phyloP scores from a whole-genome alignment of 768 basidiomycete genomes.

The Tulasnella calospora region DNA sequence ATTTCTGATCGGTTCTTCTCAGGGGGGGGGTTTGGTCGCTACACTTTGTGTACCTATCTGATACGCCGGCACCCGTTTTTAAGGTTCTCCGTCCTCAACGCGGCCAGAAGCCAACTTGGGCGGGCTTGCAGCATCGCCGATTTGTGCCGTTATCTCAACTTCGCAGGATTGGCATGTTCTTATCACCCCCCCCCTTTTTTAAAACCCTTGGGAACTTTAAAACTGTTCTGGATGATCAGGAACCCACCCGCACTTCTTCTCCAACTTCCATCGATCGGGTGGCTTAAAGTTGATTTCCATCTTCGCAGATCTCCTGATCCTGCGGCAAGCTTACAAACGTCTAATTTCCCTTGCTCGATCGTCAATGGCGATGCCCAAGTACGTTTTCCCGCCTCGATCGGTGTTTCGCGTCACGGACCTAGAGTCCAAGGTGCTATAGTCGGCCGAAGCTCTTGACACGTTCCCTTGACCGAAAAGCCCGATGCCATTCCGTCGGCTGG shows the following conservation, averaged over 20 bases:
- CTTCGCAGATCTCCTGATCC: conserved; percentile 5
- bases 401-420: background rate
- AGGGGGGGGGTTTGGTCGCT: background rate
- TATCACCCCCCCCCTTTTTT: background rate
- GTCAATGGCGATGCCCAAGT: background rate
- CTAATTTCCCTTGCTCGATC: background rate
- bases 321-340: background rate
- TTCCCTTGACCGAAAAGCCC: background rate
- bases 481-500: background rate
- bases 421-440: background rate
- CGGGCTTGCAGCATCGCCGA: background rate
- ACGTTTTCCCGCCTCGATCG: background rate
- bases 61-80: background rate
- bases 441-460: background rate
- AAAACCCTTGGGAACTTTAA: background rate
- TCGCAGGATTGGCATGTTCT: background rate
- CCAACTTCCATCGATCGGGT: background rate
- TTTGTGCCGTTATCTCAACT: background rate
- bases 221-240: background rate
- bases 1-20: background rate
- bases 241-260: background rate
- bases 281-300: background rate
- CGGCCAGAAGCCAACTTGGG: background rate
- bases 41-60: background rate
- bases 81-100: background rate